phyloP scores from a whole-genome alignment of 805 yeast species.

The Candida parachauliodes region DNA sequence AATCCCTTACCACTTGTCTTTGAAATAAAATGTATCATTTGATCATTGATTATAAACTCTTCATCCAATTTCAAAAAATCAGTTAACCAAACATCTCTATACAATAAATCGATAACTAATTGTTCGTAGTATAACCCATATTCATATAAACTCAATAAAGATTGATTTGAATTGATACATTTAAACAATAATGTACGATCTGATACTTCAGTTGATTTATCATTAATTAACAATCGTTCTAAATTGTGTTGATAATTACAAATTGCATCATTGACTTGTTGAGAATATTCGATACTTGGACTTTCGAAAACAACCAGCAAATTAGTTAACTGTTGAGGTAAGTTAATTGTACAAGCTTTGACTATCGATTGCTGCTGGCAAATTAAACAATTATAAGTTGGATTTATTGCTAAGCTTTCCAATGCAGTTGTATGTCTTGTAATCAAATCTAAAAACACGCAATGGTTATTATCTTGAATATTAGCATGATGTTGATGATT shows the following conservation, averaged over 20 bases:
- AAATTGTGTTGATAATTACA: constrained; percentile 4
- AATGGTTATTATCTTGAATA: not conserved
- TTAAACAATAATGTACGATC: constrained; percentile 6
- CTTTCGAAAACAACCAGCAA: constrained; percentile 5
- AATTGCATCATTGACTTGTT: constrained; percentile 5
- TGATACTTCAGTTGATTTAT: constrained; percentile 2
- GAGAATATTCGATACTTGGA: constrained; percentile 4
- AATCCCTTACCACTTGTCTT: constrained; percentile 5
- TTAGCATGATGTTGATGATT: not conserved
- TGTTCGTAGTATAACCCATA: constrained; percentile 6
- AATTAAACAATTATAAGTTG: constrained; percentile 6
- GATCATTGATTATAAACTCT: constrained; percentile 6
- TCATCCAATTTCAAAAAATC: constrained; percentile 7
- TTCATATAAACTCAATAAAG: constrained; percentile 3
- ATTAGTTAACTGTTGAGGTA: constrained; percentile 1
- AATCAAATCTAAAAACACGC: constrained; percentile 1
- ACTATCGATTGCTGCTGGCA: constrained; percentile 6
- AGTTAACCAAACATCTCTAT: constrained; percentile 4
- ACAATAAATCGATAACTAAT: constrained; percentile 5
- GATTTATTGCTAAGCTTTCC: constrained; percentile 5
- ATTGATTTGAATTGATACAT: constrained; percentile 6
- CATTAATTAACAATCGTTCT: constrained; percentile 5
- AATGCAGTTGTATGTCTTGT: constrained; percentile 3
- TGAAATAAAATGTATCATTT: constrained; percentile 6
- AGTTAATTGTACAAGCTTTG: not conserved